phyloP scores from a whole-genome alignment of 139 green algal genomes.

The Dunaliella sp. region DNA sequence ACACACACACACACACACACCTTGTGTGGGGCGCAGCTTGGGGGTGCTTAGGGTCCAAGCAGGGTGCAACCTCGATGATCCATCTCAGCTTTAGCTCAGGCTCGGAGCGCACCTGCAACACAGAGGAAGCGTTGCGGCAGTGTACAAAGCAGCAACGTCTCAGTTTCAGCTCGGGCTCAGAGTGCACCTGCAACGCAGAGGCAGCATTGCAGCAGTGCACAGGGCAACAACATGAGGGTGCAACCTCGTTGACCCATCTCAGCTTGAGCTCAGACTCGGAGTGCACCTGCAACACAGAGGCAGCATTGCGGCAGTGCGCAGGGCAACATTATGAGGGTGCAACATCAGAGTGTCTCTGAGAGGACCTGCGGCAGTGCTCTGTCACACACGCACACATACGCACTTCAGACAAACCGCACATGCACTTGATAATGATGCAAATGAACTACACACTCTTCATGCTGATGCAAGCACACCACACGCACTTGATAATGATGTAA shows the following conservation, averaged over 20 bases:
- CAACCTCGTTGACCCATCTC: constrained; percentile 7
- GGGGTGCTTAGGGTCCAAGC: constrained; percentile 2
- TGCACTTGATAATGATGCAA: no score
- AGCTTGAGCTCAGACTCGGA: background rate
- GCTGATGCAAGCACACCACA: no score
- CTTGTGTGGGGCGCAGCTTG: background rate
- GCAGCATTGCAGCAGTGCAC: no score
- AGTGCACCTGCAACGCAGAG: background rate
- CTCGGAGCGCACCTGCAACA: background rate
- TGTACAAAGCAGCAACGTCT: no score
- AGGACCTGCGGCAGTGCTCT: no score
- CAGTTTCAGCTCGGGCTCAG: background rate
- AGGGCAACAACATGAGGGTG: no score
- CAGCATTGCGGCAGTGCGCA: no score
- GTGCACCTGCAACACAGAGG: constrained; percentile 1
- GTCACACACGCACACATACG: no score
- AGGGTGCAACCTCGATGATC: constrained; percentile 2
- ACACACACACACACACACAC: background rate
- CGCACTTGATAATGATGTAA: no score
- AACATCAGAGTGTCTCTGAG: background rate
- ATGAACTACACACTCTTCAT: no score
- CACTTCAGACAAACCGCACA: no score
- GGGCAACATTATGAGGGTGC: no score
- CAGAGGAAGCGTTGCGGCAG: background rate
- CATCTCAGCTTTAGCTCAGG: constrained; percentile 8